Base-by-base conservation (phyloP, 2,329 filamentous ascomycete species). In the Arthroderma sp. region DNA sequence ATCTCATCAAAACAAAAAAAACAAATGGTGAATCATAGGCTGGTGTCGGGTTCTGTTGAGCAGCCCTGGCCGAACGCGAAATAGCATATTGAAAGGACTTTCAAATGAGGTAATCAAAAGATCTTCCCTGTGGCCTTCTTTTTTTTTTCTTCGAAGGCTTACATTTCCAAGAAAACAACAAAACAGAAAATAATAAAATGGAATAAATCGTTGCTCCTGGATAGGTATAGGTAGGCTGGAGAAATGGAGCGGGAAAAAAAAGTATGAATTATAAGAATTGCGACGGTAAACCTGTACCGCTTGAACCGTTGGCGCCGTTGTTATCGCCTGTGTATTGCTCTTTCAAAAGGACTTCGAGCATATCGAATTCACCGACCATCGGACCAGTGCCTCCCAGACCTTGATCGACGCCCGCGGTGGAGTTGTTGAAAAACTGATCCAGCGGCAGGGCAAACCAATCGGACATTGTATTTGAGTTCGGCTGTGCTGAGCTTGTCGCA, bases 381-480 rank as follows among this genome's bases (percentile, higher is more conserved):
- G 75, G 75, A 0, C 77, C 77, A 15, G 71, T 75, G 22, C 78
- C 75, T 44, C 77, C 74, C 1, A 73, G 69, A 8, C 73, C 73
- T 54, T 72, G 72, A 49, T 70, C 66, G 36, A 70, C 66, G 4
- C 60, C 62, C 2, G 60, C 61, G 6, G 62, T 64, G 10, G 65
- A 65, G 43, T 59, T 66, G 50, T 72, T 71, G 44, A 78, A 68
- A 48, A 80, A 68, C 37, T 75, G 73, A 56, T 80, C 75, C 3
- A 80, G 64, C 1, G 75, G 75, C n/a, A 80, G 56, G 0, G 76
- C 72, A 42, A 80, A 66, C 77, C 77, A 80, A 57, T 79, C 75
- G 36, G 72, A 69, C 15, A 65, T 56, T 42, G 53, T 46, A 49
- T 54, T 46, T 28, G 48, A 47, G 31, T 44, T 39, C 7, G 43